phyloP scores from a whole-genome alignment of 169 alveolate species.

The Miamiensis avidus region DNA sequence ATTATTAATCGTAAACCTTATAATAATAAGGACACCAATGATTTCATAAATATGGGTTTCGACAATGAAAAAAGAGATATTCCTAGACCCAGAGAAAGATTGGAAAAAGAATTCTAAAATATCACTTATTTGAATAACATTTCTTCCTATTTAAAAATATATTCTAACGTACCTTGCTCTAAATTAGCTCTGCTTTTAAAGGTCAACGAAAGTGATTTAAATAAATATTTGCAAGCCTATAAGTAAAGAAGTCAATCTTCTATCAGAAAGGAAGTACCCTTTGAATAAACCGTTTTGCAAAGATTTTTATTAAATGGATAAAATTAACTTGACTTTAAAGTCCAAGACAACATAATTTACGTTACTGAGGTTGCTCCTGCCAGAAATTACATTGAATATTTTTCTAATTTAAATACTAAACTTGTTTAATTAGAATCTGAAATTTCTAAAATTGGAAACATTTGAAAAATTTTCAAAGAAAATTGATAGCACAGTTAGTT shows the following conservation, averaged over 20 bases:
- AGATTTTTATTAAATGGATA: constrained; percentile 2
- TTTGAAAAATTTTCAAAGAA: too few relatives aligned
- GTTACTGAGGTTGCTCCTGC: constrained; percentile 12
- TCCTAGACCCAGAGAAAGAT: constrained; percentile 13
- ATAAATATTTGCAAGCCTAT: not conserved
- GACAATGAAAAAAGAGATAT: not conserved
- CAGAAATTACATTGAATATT: constrained; percentile 15
- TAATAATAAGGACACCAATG: not conserved
- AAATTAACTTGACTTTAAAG: constrained; percentile 5
- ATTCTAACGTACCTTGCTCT: not conserved
- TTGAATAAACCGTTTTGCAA: constrained; percentile 18
- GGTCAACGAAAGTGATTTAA: not conserved
- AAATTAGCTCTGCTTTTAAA: constrained; percentile 5
- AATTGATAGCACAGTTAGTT: too few relatives aligned
- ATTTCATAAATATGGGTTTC: not conserved
- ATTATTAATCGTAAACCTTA: too few relatives aligned
- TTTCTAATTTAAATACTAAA: constrained; percentile 11
- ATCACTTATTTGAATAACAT: not conserved
- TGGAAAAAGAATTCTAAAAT: constrained; percentile 1
- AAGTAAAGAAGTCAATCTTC: not conserved
- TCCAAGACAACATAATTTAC: constrained; percentile 6
- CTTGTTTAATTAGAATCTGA: not conserved
- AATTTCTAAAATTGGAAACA: not conserved
- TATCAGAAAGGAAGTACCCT: not conserved
- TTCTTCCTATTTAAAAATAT: constrained; percentile 6